phyloP scores from a whole-genome alignment of 2,329 filamentous ascomycete genomes.

The Sporothrix pallida region DNA sequence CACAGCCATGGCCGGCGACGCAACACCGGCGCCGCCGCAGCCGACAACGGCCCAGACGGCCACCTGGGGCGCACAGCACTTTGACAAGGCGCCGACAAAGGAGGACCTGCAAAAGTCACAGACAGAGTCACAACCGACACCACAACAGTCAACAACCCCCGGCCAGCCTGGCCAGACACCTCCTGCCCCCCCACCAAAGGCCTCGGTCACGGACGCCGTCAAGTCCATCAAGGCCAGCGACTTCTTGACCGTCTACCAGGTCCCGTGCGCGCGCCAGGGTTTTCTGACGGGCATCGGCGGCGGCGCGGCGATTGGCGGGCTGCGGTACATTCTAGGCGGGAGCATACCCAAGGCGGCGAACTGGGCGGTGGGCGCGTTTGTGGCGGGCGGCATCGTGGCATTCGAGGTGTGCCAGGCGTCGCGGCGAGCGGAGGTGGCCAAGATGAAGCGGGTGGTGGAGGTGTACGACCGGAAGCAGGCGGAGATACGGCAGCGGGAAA shows the following conservation, averaged over 20 bases:
- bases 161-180: no score
- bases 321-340: constrained; percentile 75
- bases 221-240: constrained; percentile 71
- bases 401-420: constrained; percentile 86
- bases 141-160: no score
- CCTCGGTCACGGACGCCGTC: constrained; percentile 65
- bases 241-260: constrained; percentile 73
- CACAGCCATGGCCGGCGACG: constrained; percentile 21
- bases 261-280: constrained; percentile 83
- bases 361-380: constrained; percentile 83
- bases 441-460: constrained; percentile 85
- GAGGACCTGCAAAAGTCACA: constrained; percentile 44
- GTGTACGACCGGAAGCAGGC: constrained; percentile 76
- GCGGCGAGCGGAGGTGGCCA: constrained; percentile 74
- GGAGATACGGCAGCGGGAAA: constrained; percentile 58
- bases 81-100: constrained; percentile 39
- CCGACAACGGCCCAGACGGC: constrained; percentile 34
- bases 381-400: constrained; percentile 69
- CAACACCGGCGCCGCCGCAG: constrained; percentile 18
- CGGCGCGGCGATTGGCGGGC: constrained; percentile 75
- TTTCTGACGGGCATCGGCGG: constrained; percentile 81
- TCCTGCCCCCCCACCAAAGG: constrained; percentile 21
- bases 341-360: constrained; percentile 73
- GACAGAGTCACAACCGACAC: not conserved
- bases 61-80: constrained; percentile 39